Evolutionary conservation across 495 filamentous ascomycete genomes (phyloP).

Genomic region (Chaetomium fimeti): DNA sequence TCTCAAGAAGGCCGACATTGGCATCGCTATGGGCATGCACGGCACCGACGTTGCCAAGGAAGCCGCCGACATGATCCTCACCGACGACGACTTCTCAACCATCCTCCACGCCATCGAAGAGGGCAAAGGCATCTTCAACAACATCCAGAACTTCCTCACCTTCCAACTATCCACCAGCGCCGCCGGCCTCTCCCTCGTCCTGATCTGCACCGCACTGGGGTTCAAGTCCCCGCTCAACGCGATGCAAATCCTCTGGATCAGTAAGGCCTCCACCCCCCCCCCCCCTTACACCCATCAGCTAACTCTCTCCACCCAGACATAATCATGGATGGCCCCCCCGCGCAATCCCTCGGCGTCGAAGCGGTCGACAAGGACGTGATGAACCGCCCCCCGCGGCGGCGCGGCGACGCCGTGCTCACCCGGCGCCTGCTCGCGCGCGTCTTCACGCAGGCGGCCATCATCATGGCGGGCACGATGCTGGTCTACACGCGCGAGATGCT

Average conservation of each 20-base stretch:
- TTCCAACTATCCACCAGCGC: constrained; percentile 98
- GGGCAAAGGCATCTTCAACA: constrained; percentile 98
- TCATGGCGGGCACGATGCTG: constrained; percentile 86
- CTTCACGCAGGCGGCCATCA: constrained; percentile 79
- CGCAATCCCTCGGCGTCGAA: constrained; percentile 95
- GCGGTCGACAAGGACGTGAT: constrained; percentile 93
- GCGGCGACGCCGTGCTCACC: constrained; percentile 83
- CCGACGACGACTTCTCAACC: constrained; percentile 96
- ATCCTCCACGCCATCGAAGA: constrained; percentile 96
- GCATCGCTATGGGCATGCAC: constrained; percentile 91
- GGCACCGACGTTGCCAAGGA: constrained; percentile 98
- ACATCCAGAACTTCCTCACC: constrained; percentile 98
- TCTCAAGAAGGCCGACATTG: constrained; percentile 96
- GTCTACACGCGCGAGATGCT: constrained; percentile 90
- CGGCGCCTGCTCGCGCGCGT: constrained; percentile 76
- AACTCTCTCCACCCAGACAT: constrained; percentile 63
- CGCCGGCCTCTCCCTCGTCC: constrained; percentile 84
- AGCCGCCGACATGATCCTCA: constrained; percentile 98
- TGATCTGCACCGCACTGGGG: constrained; percentile 86
- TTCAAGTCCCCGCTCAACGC: constrained; percentile 94
- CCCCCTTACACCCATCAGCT: constrained; percentile 13
- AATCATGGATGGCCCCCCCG: constrained; percentile 97
- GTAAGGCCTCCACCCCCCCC: constrained; percentile 54
- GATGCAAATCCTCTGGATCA: constrained; percentile 99
- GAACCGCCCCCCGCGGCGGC: constrained; percentile 81